Conservation (phyloP, 1,284 basidiomycete species). For the Apiotrichum siamense region DNA sequence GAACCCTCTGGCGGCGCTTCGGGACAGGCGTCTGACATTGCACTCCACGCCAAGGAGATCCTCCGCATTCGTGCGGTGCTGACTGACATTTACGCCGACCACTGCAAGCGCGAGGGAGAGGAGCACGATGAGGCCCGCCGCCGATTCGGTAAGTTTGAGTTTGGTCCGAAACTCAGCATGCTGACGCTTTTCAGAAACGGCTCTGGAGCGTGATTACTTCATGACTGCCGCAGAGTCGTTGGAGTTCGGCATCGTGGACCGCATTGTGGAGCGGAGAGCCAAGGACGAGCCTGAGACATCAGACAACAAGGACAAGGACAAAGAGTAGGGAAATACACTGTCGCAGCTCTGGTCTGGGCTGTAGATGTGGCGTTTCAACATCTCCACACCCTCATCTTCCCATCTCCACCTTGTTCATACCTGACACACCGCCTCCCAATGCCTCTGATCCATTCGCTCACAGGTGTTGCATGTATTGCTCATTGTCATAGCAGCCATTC, state of each 20-base stretch:
- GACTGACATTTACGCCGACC: constrained; percentile 66
- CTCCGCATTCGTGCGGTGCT: constrained; percentile 72
- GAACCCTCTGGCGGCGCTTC: constrained; percentile 90
- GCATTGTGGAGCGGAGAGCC: constrained; percentile 60
- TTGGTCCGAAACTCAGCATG: neutral
- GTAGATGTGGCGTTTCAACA: neutral
- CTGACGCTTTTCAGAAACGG: constrained; percentile 54
- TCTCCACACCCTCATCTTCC: neutral
- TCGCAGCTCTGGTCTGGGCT: too few species aligned
- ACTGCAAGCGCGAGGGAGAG: constrained; percentile 63
- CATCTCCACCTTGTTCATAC: too few species aligned
- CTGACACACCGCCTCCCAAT: too few species aligned
- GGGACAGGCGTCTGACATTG: constrained; percentile 88
- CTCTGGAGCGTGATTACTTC: constrained; percentile 88
- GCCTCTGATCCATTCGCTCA: too few species aligned
- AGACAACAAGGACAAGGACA: constrained; percentile 2
- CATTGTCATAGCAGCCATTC: too few species aligned
- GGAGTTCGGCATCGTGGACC: constrained; percentile 84
- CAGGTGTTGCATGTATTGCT: too few species aligned
- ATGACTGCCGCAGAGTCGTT: constrained; percentile 84
- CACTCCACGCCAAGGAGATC: constrained; percentile 89
- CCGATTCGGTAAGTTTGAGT: constrained; percentile 63
- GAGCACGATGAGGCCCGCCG: constrained; percentile 57
- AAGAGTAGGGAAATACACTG: neutral
- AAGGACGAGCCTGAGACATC: constrained; percentile 15